Evolutionary conservation across 495 filamentous ascomycete species (phyloP).

Genomic region (Podospora pseudocomata): DNA sequence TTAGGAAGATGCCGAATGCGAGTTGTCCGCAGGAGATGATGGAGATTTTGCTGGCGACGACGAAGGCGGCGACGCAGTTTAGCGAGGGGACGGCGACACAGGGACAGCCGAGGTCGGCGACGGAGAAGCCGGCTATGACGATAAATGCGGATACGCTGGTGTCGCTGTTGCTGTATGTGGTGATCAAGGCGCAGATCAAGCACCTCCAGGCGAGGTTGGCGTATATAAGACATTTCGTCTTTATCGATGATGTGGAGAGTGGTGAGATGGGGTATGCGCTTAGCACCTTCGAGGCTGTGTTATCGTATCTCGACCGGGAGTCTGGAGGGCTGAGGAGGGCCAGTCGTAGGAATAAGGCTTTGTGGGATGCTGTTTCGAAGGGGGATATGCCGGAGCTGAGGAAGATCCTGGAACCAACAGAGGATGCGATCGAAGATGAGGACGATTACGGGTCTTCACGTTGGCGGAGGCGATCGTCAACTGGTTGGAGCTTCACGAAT

Average conservation of each 20-base stretch:
- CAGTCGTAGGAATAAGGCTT: slow-evolving; percentile 75
- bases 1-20: slow-evolving; percentile 78
- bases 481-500: slow-evolving; percentile 43
- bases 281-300: slow-evolving; percentile 92
- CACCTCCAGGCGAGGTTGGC: slow-evolving; percentile 81
- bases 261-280: slow-evolving; percentile 96
- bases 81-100: slow-evolving; percentile 39
- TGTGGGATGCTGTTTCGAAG: slow-evolving; percentile 81
- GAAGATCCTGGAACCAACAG: slow-evolving; percentile 68
- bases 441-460: slow-evolving; percentile 38
- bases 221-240: slow-evolving; percentile 95
- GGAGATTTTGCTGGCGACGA: slow-evolving; percentile 77
- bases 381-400: slow-evolving; percentile 73
- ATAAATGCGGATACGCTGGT: slow-evolving; percentile 97
- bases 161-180: slow-evolving; percentile 84
- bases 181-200: slow-evolving; percentile 85
- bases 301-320: slow-evolving; percentile 83
- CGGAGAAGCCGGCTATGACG: slow-evolving; percentile 58
- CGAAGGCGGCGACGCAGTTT: slow-evolving; percentile 74
- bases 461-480: slow-evolving; percentile 39
- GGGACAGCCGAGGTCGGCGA: slow-evolving; percentile 18
- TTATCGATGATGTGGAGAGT: slow-evolving; percentile 93
- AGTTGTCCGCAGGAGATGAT: slow-evolving; percentile 94
- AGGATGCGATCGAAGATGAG: slow-evolving; percentile 41
- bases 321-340: slow-evolving; percentile 76